Percentiles rank a stretch among this genome's conserved stretches.
These are phyloP conservation scores for Venturia nashicola DNA, from an alignment of 2,329 filamentous ascomycete species.

Conservation along the genomic window DNA sequence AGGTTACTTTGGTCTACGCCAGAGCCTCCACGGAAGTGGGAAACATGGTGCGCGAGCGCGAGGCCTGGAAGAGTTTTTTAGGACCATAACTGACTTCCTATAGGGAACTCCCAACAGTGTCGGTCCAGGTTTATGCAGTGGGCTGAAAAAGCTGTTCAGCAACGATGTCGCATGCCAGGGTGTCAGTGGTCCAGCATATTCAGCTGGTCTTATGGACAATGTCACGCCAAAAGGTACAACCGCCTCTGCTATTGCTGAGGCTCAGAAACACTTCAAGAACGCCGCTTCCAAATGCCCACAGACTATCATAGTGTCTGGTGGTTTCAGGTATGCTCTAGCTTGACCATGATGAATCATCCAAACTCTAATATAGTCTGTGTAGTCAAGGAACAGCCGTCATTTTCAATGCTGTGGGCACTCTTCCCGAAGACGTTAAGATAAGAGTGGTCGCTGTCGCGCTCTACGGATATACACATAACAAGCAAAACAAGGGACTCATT, in stretches of 20 bases:
- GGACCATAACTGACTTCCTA: background rate
- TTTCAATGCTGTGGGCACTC: constrained; percentile 25
- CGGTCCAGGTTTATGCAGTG: constrained; percentile 3
- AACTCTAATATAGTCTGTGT: constrained; percentile 13
- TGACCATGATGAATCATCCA: background rate
- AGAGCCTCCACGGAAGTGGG: constrained; percentile 28
- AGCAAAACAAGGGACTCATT: constrained; percentile 22
- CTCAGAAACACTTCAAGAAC: background rate
- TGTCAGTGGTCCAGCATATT: constrained; percentile 1
- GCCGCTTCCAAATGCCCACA: background rate
- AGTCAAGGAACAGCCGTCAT: constrained; percentile 34
- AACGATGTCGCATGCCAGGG: constrained; percentile 8
- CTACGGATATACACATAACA: constrained; percentile 31
- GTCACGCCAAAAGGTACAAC: background rate
- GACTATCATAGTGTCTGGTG: background rate
- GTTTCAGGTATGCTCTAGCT: background rate
- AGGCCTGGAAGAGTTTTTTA: background rate
- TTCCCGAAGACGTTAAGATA: constrained; percentile 17
- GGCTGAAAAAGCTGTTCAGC: background rate
- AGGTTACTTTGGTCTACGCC: constrained; percentile 28
- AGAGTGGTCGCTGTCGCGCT: constrained; percentile 29
- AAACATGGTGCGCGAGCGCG: constrained; percentile 22
- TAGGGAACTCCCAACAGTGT: constrained; percentile 7
- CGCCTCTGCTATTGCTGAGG: background rate
- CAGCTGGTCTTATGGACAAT: constrained; percentile 1